phyloP scores from a whole-genome alignment of 2,329 filamentous ascomycete genomes.

The Ophiocordyceps robertsii region DNA sequence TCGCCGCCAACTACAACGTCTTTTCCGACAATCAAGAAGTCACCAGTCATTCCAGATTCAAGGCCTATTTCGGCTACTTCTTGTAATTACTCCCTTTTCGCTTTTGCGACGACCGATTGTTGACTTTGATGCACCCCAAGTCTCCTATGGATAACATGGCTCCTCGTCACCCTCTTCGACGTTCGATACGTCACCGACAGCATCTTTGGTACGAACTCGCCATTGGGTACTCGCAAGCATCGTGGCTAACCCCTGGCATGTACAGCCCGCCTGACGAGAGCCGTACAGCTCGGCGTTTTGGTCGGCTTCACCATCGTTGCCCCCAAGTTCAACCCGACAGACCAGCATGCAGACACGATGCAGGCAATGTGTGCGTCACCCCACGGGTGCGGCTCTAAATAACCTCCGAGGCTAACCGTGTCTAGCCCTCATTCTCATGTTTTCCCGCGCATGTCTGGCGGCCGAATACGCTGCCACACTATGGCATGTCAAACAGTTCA shows the following conservation, averaged over 20 bases:
- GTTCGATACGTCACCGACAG: slow-evolving; percentile 1
- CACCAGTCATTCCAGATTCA: slow-evolving; percentile 17
- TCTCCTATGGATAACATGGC: slow-evolving; percentile 1
- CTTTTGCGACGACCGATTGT: too few relatives aligned
- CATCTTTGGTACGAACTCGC: neutral
- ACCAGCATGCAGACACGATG: slow-evolving; percentile 1
- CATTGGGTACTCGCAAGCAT: too few relatives aligned
- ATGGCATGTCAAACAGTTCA: slow-evolving; percentile 27
- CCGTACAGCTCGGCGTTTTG: slow-evolving; percentile 1
- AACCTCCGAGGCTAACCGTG: neutral
- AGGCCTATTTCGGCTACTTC: slow-evolving; percentile 16
- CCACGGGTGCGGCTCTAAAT: neutral
- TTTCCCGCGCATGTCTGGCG: slow-evolving; percentile 37
- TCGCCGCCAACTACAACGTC: slow-evolving; percentile 48
- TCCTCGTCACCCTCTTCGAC: slow-evolving; percentile 1
- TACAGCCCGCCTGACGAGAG: neutral
- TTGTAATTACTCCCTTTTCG: neutral
- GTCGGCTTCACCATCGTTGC: slow-evolving; percentile 1
- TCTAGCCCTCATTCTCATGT: slow-evolving; percentile 30
- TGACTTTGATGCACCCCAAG: neutral
- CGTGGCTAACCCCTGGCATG: neutral
- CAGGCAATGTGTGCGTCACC: neutral
- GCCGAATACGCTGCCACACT: slow-evolving; percentile 38
- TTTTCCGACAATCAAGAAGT: slow-evolving; percentile 27
- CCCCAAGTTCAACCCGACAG: neutral